phyloP scores from a whole-genome alignment of 805 yeast species.

The Millerago galiae region DNA sequence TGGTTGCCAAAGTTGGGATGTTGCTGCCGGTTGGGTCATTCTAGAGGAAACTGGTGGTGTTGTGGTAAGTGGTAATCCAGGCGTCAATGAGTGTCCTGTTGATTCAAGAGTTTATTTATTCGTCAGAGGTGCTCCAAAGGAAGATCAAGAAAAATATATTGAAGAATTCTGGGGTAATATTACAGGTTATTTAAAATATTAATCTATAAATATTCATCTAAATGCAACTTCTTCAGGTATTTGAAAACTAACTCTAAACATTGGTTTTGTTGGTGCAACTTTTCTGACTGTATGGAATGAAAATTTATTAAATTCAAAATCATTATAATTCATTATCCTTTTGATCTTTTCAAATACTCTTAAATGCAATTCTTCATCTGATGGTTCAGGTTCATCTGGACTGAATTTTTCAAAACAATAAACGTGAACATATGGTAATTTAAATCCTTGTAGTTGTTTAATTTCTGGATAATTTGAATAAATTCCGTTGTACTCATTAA shows the following conservation, averaged over 20 bases:
- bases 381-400: conserved; percentile 66
- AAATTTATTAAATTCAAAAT: conserved; percentile 41
- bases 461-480: conserved; percentile 40
- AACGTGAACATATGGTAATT: conserved; percentile 72
- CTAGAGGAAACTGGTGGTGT: conserved; percentile 53
- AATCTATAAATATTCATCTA: conserved; percentile 10
- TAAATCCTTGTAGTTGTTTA: conserved; percentile 37
- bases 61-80: conserved; percentile 48
- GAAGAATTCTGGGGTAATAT: conserved; percentile 45
- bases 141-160: conserved; percentile 38
- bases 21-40: conserved; percentile 63
- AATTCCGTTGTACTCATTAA: conserved; percentile 72
- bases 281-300: conserved; percentile 80
- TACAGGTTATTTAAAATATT: conserved; percentile 38
- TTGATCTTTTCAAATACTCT: conserved; percentile 54
- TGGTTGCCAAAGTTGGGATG: conserved; percentile 67
- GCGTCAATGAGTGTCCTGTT: conserved; percentile 40
- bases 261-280: conserved; percentile 95
- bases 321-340: conserved; percentile 36
- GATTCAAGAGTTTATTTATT: conserved; percentile 50
- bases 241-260: conserved; percentile 81
- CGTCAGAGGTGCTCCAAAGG: conserved; percentile 42
- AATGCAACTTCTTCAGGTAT: conserved; percentile 68
- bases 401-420: conserved; percentile 90
- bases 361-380: conserved; percentile 56